These are phyloP conservation scores for Glomus cerebriforme DNA, from an alignment of 192 early-diverging fungal species.

Conservation along the genomic window DNA sequence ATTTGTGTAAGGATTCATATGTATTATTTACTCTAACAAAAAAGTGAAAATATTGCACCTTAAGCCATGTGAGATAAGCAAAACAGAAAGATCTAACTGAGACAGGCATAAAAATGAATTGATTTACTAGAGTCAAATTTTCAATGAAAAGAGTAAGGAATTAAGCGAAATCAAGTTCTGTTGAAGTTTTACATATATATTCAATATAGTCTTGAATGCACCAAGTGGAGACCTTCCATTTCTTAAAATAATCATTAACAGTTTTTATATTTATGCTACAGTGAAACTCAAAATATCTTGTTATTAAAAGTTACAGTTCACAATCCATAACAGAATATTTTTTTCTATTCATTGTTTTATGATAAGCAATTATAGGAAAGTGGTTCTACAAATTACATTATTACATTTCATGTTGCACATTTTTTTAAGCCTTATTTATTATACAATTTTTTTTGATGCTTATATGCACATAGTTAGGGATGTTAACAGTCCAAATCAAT, in stretches of 20 bases:
- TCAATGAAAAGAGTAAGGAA: conserved; percentile 23
- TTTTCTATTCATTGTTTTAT: no score
- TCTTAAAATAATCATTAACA: conserved; percentile 31
- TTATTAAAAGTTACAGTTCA: conserved; percentile 1
- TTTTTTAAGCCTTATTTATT: no score
- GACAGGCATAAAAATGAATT: conserved; percentile 4
- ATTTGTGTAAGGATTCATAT: neutral
- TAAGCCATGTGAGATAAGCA: neutral
- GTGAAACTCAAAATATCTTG: conserved; percentile 19
- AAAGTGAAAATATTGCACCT: conserved; percentile 1
- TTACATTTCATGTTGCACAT: no score
- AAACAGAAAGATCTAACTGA: conserved; percentile 6
- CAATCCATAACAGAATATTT: conserved; percentile 4
- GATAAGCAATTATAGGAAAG: no score
- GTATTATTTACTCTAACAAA: neutral
- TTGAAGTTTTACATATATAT: neutral
- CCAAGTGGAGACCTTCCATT: conserved; percentile 6
- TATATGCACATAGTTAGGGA: no score
- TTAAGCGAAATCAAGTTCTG: conserved; percentile 26
- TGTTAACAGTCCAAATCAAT: no score
- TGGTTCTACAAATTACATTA: no score
- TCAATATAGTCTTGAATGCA: conserved; percentile 24
- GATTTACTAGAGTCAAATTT: conserved; percentile 19
- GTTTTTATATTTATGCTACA: neutral
- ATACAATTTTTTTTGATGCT: no score